Evolutionary conservation across 768 basidiomycete species (phyloP).

Genomic region (Heimioporus sp.): DNA sequence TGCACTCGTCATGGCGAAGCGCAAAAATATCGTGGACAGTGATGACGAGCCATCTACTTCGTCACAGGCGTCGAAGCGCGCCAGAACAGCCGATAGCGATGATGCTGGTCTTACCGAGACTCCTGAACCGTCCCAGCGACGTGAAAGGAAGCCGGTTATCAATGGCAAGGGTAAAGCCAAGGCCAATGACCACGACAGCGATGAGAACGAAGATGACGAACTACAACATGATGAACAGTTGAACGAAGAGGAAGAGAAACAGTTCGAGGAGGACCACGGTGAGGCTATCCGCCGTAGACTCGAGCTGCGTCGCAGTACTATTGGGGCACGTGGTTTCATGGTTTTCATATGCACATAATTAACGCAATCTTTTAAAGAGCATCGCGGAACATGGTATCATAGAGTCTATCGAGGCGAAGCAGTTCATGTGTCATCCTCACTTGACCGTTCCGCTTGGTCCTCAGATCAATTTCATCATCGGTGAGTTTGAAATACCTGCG

Average conservation of each 20-base stretch:
- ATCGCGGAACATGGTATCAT: conserved; percentile 88
- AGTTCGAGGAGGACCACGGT: conserved; percentile 62
- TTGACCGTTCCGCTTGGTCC: conserved; percentile 84
- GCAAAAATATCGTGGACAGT: conserved; percentile 43
- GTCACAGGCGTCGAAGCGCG: conserved; percentile 43
- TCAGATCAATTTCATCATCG: conserved; percentile 97
- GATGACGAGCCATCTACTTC: conserved; percentile 36
- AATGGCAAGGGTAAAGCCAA: conserved; percentile 34
- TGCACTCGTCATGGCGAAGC: conserved; percentile 49
- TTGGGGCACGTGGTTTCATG: conserved; percentile 46
- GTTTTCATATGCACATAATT: conserved; percentile 18
- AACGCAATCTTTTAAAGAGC: conserved; percentile 42
- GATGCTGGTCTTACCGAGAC: conserved; percentile 22
- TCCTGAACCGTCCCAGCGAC: conserved; percentile 10
- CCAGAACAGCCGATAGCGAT: conserved; percentile 40
- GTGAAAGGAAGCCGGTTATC: conserved; percentile 29
- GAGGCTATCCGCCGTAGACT: conserved; percentile 55
- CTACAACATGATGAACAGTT: conserved; percentile 35
- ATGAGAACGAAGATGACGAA: conserved; percentile 29
- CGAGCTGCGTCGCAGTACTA: conserved; percentile 40
- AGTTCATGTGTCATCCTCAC: conserved; percentile 96
- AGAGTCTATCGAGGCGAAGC: conserved; percentile 78
- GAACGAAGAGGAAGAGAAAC: conserved; percentile 58
- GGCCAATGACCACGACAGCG: conserved; percentile 27
- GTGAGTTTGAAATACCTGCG: conserved; percentile 36